These are phyloP conservation scores for Bruguiera sexangula DNA, from an alignment of 345 rosid genomes.

Conservation along the genomic window DNA sequence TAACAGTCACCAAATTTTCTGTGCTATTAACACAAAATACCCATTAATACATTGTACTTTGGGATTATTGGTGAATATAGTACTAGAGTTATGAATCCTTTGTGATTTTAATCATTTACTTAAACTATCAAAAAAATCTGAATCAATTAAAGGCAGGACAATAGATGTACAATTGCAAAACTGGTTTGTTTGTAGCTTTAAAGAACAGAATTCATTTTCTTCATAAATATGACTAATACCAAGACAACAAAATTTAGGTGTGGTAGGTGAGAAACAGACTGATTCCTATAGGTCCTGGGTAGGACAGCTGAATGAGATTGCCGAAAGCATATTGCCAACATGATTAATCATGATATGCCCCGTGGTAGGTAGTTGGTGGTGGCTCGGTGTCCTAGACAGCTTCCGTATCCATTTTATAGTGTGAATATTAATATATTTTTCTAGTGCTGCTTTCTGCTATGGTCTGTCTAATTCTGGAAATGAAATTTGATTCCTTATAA, in stretches of 20 bases:
- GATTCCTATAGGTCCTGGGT: background rate
- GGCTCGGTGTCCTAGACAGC: background rate
- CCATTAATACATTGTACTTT: too few relatives aligned
- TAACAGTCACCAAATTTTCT: too few relatives aligned
- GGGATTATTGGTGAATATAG: too few relatives aligned
- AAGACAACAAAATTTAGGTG: constrained; percentile 7
- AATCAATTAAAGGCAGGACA: background rate
- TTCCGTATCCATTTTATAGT: background rate
- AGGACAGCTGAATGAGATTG: background rate
- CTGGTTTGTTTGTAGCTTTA: background rate
- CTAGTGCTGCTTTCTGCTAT: background rate
- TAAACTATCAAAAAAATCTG: too few relatives aligned
- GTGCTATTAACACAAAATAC: too few relatives aligned
- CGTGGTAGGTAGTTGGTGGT: constrained; percentile 11
- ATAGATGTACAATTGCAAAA: background rate
- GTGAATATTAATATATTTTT: background rate
- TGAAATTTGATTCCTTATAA: background rate
- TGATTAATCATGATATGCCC: background rate
- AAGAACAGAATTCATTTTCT: background rate
- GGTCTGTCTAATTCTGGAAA: background rate
- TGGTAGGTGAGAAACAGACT: constrained; percentile 23
- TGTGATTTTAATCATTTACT: too few relatives aligned
- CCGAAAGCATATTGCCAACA: background rate
- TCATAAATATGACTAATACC: background rate
- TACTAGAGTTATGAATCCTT: too few relatives aligned